Base-by-base conservation (phyloP, 2,329 filamentous ascomycete species). In the Sphaerostilbella broomeana region DNA sequence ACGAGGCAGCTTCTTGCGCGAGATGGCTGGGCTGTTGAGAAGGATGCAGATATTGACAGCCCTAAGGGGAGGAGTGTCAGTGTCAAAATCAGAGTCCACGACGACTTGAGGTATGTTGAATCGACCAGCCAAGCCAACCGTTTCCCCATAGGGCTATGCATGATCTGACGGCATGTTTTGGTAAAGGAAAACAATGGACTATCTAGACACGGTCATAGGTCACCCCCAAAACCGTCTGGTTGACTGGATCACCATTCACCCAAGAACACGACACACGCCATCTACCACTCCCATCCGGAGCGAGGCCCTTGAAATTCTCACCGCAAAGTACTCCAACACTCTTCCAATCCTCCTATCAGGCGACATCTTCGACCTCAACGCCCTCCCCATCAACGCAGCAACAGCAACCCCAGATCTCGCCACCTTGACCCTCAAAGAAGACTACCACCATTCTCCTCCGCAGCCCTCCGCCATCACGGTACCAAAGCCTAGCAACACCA, bases 211-310 rank as follows among this genome's bases (percentile, higher is more conserved):
- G 0, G 75, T 85, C 7, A 65, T 84, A 32, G 71, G 69, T 2
- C 70, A 76, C 42, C 57, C 64, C 4, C 60, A 67, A 21, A 55
- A 67, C 45, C 63, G 72, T 8, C 67, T 73, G 20, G 71, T 81
- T 36, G 79, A 84, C 64, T 85, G 78, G 65, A 64, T 85, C 39
- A 84, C 81, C 25, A 78, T 85, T 40, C 81, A 85, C 56, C 80
- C 79, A 3, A 70, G 81, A n/a, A 76, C 73, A 31, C 67, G 75
- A 25, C 64, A 62, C 44, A 84, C 79, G 11, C 72, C 77, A 2
- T 81, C 76, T 22, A 77, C 69, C 19, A 66, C 67, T 1, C 77
- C 79, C 6, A 81, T 84, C 41, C 69, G 75, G 52, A 64, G 77
- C 25, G 76, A 77, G 27, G 75, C 79, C 0, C 73, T 85, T 8